Percentiles rank a stretch among this genome's conserved stretches.
Conservation (phyloP, 495 filamentous ascomycete species). For the Talaromyces trachyspermus region DNA sequence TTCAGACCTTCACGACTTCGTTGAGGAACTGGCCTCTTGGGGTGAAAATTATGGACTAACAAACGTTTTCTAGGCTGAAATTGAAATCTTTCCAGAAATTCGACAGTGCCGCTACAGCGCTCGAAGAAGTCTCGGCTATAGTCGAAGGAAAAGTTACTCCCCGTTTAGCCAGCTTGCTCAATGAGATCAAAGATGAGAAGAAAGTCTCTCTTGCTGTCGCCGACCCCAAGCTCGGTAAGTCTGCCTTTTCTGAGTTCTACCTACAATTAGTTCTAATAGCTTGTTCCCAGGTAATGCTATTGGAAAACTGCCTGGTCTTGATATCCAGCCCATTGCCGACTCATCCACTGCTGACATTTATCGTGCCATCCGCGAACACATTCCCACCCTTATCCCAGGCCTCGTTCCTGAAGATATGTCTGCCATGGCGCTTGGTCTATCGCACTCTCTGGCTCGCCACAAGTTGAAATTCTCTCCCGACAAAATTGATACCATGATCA, state of each 20-base stretch:
- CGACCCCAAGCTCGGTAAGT: constrained; percentile 81
- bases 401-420: constrained; percentile 77
- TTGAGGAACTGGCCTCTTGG: too few species aligned
- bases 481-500: constrained; percentile 99
- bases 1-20: constrained; percentile 5
- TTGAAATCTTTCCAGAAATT: constrained; percentile 96
- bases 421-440: constrained; percentile 91
- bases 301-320: constrained; percentile 81
- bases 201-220: constrained; percentile 92
- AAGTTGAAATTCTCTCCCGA: constrained; percentile 98
- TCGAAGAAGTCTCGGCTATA: constrained; percentile 81
- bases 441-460: constrained; percentile 95
- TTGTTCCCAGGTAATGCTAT: constrained; percentile 62
- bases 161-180: constrained; percentile 70
- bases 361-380: constrained; percentile 84
- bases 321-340: constrained; percentile 79
- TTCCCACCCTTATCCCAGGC: constrained; percentile 85
- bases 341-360: constrained; percentile 80
- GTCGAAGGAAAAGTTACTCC: constrained; percentile 96
- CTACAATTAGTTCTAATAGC: background rate
- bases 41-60: background rate
- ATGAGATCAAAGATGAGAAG: constrained; percentile 94
- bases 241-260: too few species aligned
- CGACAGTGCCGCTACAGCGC: constrained; percentile 74
- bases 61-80: constrained; percentile 57